Conservation (phyloP, 495 filamentous ascomycete species). For the Pyronema domesticum region DNA sequence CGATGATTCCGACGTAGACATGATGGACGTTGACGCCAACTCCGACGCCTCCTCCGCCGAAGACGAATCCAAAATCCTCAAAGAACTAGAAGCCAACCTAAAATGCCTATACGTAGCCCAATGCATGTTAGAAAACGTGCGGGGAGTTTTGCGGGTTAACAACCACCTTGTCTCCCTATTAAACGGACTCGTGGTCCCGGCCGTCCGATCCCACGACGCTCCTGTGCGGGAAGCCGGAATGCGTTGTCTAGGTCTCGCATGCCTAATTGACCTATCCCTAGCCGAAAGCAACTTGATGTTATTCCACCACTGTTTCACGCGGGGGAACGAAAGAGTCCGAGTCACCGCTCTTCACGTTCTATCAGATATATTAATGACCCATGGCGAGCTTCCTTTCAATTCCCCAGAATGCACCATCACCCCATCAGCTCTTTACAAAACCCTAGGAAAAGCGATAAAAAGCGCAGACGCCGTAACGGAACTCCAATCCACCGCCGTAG, state of each 20-base stretch:
- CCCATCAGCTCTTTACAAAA: slow-evolving; percentile 13
- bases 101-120: slow-evolving; percentile 95
- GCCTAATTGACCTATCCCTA: slow-evolving; percentile 72
- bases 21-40: slow-evolving; percentile 25
- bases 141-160: slow-evolving; percentile 69
- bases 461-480: slow-evolving; percentile 41
- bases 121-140: slow-evolving; percentile 87
- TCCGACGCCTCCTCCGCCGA: slow-evolving; percentile 41
- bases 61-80: slow-evolving; percentile 61
- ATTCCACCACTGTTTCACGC: slow-evolving; percentile 89
- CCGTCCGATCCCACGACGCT: slow-evolving; percentile 80
- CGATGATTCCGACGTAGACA: slow-evolving; percentile 9
- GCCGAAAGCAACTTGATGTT: slow-evolving; percentile 85
- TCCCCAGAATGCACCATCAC: slow-evolving; percentile 23
- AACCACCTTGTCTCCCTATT: slow-evolving; percentile 80
- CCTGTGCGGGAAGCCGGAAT: slow-evolving; percentile 82
- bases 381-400: slow-evolving; percentile 53
- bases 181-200: slow-evolving; percentile 89
- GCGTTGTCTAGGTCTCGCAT: slow-evolving; percentile 74
- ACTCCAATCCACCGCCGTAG: slow-evolving; percentile 66
- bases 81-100: slow-evolving; percentile 89
- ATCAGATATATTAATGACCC: slow-evolving; percentile 79
- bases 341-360: slow-evolving; percentile 79
- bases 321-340: slow-evolving; percentile 77
- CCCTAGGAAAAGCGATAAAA: slow-evolving; percentile 46